Evolutionary conservation across 1,284 basidiomycete species (phyloP).

Genomic region (Trichosporon sp.): DNA sequence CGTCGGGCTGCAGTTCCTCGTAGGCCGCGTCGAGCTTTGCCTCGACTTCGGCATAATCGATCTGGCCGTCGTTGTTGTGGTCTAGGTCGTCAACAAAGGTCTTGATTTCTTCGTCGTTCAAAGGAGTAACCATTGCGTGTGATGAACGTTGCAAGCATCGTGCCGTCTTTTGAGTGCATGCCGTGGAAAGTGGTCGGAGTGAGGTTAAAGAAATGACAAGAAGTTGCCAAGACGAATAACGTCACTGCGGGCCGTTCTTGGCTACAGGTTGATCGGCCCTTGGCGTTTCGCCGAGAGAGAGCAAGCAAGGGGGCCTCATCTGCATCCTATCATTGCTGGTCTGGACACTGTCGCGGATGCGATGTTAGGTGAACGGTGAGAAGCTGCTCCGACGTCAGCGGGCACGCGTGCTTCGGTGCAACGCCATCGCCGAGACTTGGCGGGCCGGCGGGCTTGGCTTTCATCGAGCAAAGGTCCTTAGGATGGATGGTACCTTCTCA

Average conservation of each 20-base stretch:
- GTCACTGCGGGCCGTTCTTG: not conserved
- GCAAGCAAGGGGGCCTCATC: not conserved
- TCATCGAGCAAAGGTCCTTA: no score
- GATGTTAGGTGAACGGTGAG: not conserved
- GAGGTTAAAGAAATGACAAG: not conserved
- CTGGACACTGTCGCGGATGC: not conserved
- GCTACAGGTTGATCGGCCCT: not conserved
- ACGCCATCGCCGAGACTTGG: no score
- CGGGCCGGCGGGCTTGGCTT: no score
- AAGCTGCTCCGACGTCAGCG: no score
- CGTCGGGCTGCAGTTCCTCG: conserved; percentile 34
- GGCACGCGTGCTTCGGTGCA: no score
- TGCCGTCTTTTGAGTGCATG: not conserved
- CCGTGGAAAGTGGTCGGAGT: not conserved
- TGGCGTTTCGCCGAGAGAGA: not conserved
- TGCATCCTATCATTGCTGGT: not conserved
- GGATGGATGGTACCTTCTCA: no score
- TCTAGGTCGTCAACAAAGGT: conserved; percentile 40
- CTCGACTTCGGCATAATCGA: conserved; percentile 38
- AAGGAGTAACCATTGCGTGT: conserved; percentile 20
- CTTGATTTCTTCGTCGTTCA: conserved; percentile 38
- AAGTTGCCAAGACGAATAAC: not conserved
- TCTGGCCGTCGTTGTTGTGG: conserved; percentile 37
- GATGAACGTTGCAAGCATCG: no score
- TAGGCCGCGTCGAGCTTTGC: conserved; percentile 36